Conservation (phyloP, 2,329 filamentous ascomycete genomes). For the Aspergillus piperis region DNA sequence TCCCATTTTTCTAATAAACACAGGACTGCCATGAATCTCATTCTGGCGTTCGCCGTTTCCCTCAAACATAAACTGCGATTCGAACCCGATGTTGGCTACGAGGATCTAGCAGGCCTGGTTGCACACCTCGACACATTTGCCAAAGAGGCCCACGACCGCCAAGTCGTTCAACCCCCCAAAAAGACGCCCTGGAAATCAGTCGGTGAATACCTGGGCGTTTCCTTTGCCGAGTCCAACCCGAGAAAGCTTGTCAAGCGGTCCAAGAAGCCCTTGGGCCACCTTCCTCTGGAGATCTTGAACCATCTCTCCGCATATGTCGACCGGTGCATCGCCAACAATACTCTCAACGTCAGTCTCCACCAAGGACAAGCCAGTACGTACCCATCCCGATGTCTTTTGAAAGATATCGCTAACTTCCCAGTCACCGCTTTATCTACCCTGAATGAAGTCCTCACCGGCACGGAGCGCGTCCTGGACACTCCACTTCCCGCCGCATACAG, state of each 20-base stretch:
- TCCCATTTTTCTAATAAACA: constrained; percentile 13
- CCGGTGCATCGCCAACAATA: constrained; percentile 52
- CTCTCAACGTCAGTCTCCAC: constrained; percentile 38
- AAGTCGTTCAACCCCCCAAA: constrained; percentile 36
- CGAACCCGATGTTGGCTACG: constrained; percentile 76
- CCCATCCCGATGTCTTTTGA: not conserved
- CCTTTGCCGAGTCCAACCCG: constrained; percentile 76
- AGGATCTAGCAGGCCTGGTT: constrained; percentile 70
- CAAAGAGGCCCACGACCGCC: constrained; percentile 55
- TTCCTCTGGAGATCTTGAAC: constrained; percentile 78
- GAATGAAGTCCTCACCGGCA: constrained; percentile 71
- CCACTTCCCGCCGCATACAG: constrained; percentile 80
- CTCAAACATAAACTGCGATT: constrained; percentile 83
- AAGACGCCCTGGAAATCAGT: constrained; percentile 62
- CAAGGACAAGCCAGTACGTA: constrained; percentile 42
- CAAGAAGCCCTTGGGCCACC: constrained; percentile 72
- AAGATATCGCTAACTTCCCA: constrained; percentile 21
- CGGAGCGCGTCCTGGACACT: constrained; percentile 78
- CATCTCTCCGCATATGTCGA: constrained; percentile 70
- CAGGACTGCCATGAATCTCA: constrained; percentile 69
- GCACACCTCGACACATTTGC: constrained; percentile 76
- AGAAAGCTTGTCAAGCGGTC: constrained; percentile 74
- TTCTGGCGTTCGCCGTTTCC: constrained; percentile 74
- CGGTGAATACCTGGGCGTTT: constrained; percentile 74
- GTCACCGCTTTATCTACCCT: constrained; percentile 64